Base-by-base conservation (phyloP, 306 rosid species). In the Quercus aquifolioides region DNA sequence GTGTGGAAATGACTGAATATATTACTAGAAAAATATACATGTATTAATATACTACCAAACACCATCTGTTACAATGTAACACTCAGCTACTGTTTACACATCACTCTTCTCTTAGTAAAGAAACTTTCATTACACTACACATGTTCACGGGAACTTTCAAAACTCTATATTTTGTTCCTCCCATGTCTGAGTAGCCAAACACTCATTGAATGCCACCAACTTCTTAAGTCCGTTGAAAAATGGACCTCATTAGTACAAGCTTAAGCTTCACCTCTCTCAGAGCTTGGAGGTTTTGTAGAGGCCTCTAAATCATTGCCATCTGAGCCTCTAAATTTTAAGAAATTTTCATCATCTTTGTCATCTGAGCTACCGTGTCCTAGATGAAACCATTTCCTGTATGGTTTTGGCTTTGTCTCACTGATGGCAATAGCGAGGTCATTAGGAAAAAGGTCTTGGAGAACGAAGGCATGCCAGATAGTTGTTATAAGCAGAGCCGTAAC, bases 391-490 rank as follows among this genome's bases (percentile, higher is more conserved):
- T 84, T 84, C 78, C 18, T 83, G 3, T 88, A 87, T 11, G 84
- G 83, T 71, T 82, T 90, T 18, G 87, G 83, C 81, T 76, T 90
- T 57, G 90, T 81, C 31, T 95, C 84, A 84, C 98, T 93, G 21
- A 95, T 93, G 81, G 99, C 98, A 81, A 95, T 95, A 28, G 97
- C 96, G 25, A 93, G 70, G 91, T 96, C 99, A 74, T 96, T 93
- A 20, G 97, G 99, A 76, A 96, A 93, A 76, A 96, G 98, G 77
- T 96, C 87, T 69, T 56, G 76, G 33, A 89, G 82, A 26, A 93
- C 89, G 65, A 96, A 91, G 71, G 94, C 99, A 74, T 91, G 98
- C 74, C 91, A 25, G 41, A 91, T 74, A 2, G 98, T 93, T 2
- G 89, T 43, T 33, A 84, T 73, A 56, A 96, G 86, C 12, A 96